Conservation (phyloP, 192 early-diverging fungal genomes). For the Blastocladiella britannica region DNA sequence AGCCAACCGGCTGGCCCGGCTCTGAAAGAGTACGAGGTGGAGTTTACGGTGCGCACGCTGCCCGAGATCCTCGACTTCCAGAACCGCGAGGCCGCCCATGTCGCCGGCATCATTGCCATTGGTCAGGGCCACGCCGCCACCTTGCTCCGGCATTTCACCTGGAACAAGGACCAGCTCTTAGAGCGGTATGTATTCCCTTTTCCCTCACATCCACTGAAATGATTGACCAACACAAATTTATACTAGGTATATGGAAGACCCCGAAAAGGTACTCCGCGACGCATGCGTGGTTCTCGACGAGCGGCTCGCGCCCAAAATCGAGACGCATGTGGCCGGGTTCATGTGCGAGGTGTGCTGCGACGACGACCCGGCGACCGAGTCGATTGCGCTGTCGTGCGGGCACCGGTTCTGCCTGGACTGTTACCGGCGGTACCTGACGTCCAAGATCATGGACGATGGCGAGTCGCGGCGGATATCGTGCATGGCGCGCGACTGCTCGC, state of each 20-base stretch:
- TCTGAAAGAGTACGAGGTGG: constrained; percentile 49
- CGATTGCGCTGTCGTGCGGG: constrained; percentile 54
- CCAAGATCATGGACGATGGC: constrained; percentile 75
- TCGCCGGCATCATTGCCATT: constrained; percentile 49
- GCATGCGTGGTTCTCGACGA: constrained; percentile 53
- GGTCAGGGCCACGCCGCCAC: constrained; percentile 43
- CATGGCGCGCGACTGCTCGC: constrained; percentile 45
- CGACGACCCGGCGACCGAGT: constrained; percentile 9
- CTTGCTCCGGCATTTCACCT: constrained; percentile 52
- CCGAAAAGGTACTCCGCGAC: constrained; percentile 28
- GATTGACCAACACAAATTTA: constrained; percentile 1
- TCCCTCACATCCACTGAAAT: too few relatives aligned
- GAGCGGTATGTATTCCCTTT: constrained; percentile 43
- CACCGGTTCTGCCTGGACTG: constrained; percentile 80
- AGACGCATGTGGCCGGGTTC: constrained; percentile 24
- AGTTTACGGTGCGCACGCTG: constrained; percentile 41
- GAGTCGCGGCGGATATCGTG: constrained; percentile 77
- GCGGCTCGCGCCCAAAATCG: background rate
- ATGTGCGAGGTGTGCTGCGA: constrained; percentile 82
- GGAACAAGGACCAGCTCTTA: constrained; percentile 70
- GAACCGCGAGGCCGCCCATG: constrained; percentile 41
- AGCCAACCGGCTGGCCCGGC: constrained; percentile 36
- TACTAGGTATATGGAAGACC: constrained; percentile 46
- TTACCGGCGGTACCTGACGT: constrained; percentile 58
- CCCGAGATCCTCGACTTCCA: constrained; percentile 40